A percentile compares a stretch with the other conserved stretches of the same genome.
Conservation (phyloP, 495 filamentous ascomycete genomes). For the Annulohypoxylon bovei region DNA sequence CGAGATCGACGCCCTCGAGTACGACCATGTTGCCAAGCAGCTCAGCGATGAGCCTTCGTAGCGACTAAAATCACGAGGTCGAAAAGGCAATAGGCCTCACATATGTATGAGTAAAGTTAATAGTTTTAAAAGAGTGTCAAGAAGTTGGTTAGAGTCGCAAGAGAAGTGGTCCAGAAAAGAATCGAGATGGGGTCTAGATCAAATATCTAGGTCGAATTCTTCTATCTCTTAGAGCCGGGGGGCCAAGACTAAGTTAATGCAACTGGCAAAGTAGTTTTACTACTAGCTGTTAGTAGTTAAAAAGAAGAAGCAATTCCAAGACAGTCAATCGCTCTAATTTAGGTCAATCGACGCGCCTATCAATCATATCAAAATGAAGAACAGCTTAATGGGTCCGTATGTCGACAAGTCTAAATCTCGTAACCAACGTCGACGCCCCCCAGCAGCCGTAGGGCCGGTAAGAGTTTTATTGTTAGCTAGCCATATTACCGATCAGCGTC, state of each 20-base stretch:
- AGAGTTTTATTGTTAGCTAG: conserved; percentile 22
- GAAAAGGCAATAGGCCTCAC: conserved; percentile 13
- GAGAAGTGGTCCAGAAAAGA: not conserved
- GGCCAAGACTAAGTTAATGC: conserved; percentile 23
- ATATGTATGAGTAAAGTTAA: conserved; percentile 20
- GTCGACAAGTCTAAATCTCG: conserved; percentile 10
- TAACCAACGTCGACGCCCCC: conserved; percentile 1
- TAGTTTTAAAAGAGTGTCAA: conserved; percentile 35
- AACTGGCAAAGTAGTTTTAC: conserved; percentile 8
- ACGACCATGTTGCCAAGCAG: conserved; percentile 45
- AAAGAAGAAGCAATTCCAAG: conserved; percentile 37
- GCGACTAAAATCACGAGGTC: conserved; percentile 8
- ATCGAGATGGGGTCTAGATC: conserved; percentile 32
- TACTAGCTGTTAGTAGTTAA: conserved; percentile 17
- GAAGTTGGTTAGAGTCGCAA: conserved; percentile 33
- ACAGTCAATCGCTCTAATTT: conserved; percentile 28
- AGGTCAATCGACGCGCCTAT: conserved; percentile 30
- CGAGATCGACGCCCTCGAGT: conserved; percentile 51
- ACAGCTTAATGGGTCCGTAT: conserved; percentile 14
- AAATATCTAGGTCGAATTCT: conserved; percentile 27
- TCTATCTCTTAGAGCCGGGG: not conserved
- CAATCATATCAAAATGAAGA: conserved; percentile 37
- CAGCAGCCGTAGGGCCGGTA: not conserved
- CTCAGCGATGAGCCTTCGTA: conserved; percentile 13
- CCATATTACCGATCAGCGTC: conserved; percentile 17